phyloP scores from a whole-genome alignment of 495 filamentous ascomycete genomes.

The Hypoxylon lenormandii region DNA sequence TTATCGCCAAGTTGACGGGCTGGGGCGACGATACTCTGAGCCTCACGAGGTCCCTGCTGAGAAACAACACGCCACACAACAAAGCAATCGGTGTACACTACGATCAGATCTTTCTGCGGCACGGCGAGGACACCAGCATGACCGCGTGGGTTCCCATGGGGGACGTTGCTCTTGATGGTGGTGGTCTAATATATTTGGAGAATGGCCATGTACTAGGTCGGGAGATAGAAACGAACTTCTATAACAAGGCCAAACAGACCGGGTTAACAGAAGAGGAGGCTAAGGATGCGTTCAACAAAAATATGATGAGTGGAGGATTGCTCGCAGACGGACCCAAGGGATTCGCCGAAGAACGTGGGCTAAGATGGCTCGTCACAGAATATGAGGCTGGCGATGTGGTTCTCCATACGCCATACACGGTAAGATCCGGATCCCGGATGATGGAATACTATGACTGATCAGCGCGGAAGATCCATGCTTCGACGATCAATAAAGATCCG shows the following conservation, averaged over 20 bases:
- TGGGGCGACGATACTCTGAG: slow-evolving; percentile 67
- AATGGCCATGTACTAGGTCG: slow-evolving; percentile 49
- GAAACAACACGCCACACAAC: slow-evolving; percentile 70
- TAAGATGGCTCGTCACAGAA: slow-evolving; percentile 66
- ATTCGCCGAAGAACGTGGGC: slow-evolving; percentile 58
- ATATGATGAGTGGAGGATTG: slow-evolving; percentile 67
- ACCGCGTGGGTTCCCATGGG: slow-evolving; percentile 76
- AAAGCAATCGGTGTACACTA: slow-evolving; percentile 76
- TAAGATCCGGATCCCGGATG: slow-evolving; percentile 34
- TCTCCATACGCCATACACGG: slow-evolving; percentile 68
- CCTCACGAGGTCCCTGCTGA: slow-evolving; percentile 58
- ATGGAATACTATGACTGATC: slow-evolving; percentile 6
- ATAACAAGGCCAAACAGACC: slow-evolving; percentile 55
- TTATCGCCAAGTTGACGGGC: slow-evolving; percentile 65
- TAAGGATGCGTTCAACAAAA: slow-evolving; percentile 66
- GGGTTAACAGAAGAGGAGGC: slow-evolving; percentile 65
- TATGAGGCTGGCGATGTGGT: slow-evolving; percentile 74
- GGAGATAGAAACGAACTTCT: slow-evolving; percentile 65
- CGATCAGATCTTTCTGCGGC: slow-evolving; percentile 73
- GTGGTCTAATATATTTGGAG: slow-evolving; percentile 73
- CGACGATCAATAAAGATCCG: slow-evolving; percentile 67
- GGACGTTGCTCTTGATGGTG: slow-evolving; percentile 67
- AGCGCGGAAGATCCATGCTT: slow-evolving; percentile 65
- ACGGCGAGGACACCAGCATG: slow-evolving; percentile 67
- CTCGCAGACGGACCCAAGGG: slow-evolving; percentile 56